A percentile compares a stretch with the other conserved stretches of the same genome.
Conservation (phyloP, 2,329 filamentous ascomycete species). For the Rutstroemia sp. region DNA sequence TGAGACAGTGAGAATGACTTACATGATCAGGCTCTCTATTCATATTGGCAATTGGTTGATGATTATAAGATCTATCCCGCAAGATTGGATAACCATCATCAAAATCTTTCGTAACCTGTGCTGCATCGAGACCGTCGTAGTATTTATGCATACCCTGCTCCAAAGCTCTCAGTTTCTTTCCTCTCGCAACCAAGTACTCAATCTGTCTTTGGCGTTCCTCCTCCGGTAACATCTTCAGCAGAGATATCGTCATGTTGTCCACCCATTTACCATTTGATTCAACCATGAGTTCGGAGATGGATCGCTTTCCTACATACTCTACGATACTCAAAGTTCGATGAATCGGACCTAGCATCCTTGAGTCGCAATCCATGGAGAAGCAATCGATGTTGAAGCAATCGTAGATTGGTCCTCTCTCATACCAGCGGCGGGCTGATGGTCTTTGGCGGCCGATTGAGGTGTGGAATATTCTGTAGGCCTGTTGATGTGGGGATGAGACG, state of each 20-base stretch:
- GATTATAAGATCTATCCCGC: neutral
- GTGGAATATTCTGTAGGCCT: constrained; percentile 1
- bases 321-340: constrained; percentile 1
- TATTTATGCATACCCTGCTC: neutral
- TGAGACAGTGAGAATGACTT: neutral
- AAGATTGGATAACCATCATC: neutral
- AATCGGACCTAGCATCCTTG: neutral
- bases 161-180: neutral
- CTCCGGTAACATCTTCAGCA: neutral
- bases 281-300: neutral
- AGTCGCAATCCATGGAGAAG: neutral
- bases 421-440: neutral
- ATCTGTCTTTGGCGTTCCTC: neutral
- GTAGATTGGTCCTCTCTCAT: neutral
- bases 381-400: constrained; percentile 1
- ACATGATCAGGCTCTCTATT: neutral
- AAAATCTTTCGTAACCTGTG: neutral
- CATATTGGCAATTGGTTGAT: neutral
- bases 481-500: neutral
- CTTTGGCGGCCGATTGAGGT: neutral
- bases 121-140: neutral
- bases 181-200: neutral
- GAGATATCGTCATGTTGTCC: neutral
- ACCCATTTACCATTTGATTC: neutral
- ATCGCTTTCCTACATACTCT: constrained; percentile 1